A percentile compares a stretch with the other conserved stretches of the same genome.
These are phyloP conservation scores for Paramecium sexaurelia DNA, from an alignment of 73 alveolate genomes.

Conservation along the genomic window DNA sequence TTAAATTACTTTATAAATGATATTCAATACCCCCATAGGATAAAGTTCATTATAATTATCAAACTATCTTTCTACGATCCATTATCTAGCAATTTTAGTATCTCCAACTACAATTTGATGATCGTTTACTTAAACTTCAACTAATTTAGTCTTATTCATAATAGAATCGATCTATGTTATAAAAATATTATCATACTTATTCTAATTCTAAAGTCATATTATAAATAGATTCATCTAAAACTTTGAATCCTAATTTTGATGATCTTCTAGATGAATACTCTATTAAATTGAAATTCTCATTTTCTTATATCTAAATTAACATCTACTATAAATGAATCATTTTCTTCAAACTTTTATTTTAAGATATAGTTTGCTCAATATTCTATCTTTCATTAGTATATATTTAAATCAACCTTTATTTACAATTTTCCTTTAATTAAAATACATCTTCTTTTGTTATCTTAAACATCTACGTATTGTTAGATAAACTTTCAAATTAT, in stretches of 20 bases:
- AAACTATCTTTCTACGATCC: slow-evolving; percentile 1
- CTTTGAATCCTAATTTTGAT: neutral
- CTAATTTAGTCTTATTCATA: neutral
- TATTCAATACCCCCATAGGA: neutral
- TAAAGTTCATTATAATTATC: slow-evolving; percentile 1
- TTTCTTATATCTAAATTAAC: neutral
- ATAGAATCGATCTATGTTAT: neutral
- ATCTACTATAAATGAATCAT: slow-evolving; percentile 5
- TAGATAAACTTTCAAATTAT: neutral
- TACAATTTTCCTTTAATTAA: neutral
- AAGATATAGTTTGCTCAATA: neutral
- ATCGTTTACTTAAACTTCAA: neutral
- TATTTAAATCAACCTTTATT: neutral
- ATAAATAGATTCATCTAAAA: neutral
- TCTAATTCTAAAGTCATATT: neutral
- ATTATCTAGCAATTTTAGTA: neutral
- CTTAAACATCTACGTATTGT: neutral
- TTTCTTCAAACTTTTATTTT: neutral
- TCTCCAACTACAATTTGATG: neutral
- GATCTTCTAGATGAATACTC: neutral
- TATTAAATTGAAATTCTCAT: neutral
- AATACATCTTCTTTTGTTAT: neutral
- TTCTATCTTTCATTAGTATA: neutral
- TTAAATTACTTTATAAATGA: neutral
- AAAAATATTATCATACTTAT: neutral